Evolutionary conservation across 768 basidiomycete species (phyloP), one percentile per base, ranked within the genome.

Genomic region (Cyathus striatus): DNA sequence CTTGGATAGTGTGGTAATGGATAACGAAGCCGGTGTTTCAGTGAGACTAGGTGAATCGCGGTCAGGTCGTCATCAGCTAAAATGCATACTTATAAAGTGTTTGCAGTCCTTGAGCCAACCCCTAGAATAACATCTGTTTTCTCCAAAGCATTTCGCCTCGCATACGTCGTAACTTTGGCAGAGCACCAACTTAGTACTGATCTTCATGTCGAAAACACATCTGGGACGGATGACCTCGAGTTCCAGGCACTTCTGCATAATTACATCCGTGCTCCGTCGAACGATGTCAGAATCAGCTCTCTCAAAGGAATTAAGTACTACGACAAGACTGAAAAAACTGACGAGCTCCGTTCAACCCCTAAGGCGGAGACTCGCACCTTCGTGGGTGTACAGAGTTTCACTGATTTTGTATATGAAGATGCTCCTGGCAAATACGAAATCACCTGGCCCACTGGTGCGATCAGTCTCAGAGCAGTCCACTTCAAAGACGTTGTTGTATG

Each of bases 211-310:
- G 72, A 72, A 49, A 95, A 96, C 56, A 72, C 79, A 0, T 79
- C 79, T 5, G 47, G 51, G 9, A 14, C 35, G 9, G 70, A 76
- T 33, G 49, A 56, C 4, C 73, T 97, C 32, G 80, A 85, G 57
- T 98, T 95, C 70, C 96, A 99, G 60, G 87, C 92, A 1, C 73
- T 98, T 35, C 75, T 99, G 42, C 96, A 99, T 64, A 92, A 79
- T 38, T 99, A 99, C 64, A 75, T 96, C 50, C 76, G 75, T 7
- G 78, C 79, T 35, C 79, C 85, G 35, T 64, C 81, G 13, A 61
- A 75, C 45, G 53, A 78, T 3, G 79, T 80, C n/a, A 61, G 74
- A 2, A 70, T 91, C 49, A 68, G 70, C 6, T 76, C 88, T 5
- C 70, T 95, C 24, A 71, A 81, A 53, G 75, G 81, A 23, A 56